Evolutionary conservation across 257 asterid species (phyloP).

Genomic region (Primulina tabacum): DNA sequence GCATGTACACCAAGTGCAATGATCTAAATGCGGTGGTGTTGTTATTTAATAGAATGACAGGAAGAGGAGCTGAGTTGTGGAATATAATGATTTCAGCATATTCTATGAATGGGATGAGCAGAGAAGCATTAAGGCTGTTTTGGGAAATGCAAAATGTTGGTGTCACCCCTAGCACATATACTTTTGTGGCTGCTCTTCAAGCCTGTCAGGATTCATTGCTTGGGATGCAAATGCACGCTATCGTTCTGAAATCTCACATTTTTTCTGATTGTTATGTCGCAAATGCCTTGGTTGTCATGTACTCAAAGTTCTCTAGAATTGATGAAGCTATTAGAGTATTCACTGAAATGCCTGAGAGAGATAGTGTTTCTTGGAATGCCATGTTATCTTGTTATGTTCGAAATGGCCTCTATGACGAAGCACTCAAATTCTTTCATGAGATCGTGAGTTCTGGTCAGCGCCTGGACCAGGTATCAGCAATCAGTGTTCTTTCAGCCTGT

Average conservation of each 20-base stretch:
- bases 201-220: conserved; percentile 50
- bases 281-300: conserved; percentile 75
- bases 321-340: conserved; percentile 60
- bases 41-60: conserved; percentile 44
- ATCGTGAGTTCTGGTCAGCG: conserved; percentile 35
- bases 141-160: conserved; percentile 42
- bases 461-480: conserved; percentile 60
- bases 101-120: conserved; percentile 37
- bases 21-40: conserved; percentile 39
- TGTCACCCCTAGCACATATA: conserved; percentile 56
- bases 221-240: conserved; percentile 58
- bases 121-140: conserved; percentile 49
- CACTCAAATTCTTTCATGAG: conserved; percentile 44
- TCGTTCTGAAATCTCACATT: conserved; percentile 41
- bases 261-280: conserved; percentile 45
- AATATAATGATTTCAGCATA: conserved; percentile 68
- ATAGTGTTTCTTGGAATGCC: conserved; percentile 74
- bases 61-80: conserved; percentile 59
- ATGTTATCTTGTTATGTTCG: conserved; percentile 70
- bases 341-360: conserved; percentile 38
- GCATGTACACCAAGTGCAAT: conserved; percentile 54
- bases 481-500: conserved; percentile 63
- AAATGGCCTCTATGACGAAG: conserved; percentile 47
- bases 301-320: conserved; percentile 44
- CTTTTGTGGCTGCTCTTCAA: conserved; percentile 74